Conservation (phyloP, 805 yeast species). For the Myxozyma lipomycoides region DNA sequence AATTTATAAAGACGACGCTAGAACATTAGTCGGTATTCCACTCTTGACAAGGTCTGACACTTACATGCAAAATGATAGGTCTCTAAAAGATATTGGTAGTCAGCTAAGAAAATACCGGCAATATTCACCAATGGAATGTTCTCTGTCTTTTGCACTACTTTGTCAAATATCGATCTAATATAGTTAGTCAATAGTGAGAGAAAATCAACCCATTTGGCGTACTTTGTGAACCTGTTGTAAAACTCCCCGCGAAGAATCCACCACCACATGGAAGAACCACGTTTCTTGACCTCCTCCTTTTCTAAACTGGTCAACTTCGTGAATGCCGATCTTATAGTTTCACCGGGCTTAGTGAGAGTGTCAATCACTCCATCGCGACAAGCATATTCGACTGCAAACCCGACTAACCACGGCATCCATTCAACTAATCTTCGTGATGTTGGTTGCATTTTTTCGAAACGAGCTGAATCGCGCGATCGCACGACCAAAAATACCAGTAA, state of each 20-base stretch:
- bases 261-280: conserved; percentile 38
- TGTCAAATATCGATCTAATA: conserved; percentile 33
- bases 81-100: conserved; percentile 40
- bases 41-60: too few relatives aligned
- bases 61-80: conserved; percentile 37
- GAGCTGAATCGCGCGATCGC: background rate
- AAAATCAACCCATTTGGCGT: background rate
- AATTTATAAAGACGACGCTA: too few relatives aligned
- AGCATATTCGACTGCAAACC: conserved; percentile 37
- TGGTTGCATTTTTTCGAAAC: background rate
- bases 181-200: background rate
- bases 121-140: conserved; percentile 37
- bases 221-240: conserved; percentile 35
- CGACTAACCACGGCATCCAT: conserved; percentile 44
- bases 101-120: conserved; percentile 37
- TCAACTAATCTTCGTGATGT: conserved; percentile 9
- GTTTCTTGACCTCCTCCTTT: conserved; percentile 32
- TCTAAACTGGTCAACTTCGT: conserved; percentile 36
- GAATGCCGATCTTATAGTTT: conserved; percentile 29
- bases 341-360: conserved; percentile 8
- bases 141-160: conserved; percentile 30
- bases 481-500: conserved; percentile 25
- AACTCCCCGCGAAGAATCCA: conserved; percentile 42
- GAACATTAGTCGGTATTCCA: too few relatives aligned
- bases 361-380: conserved; percentile 33